Evolutionary conservation across 129 eudicot species (phyloP).

Genomic region (Kitagawia praeruptora): DNA sequence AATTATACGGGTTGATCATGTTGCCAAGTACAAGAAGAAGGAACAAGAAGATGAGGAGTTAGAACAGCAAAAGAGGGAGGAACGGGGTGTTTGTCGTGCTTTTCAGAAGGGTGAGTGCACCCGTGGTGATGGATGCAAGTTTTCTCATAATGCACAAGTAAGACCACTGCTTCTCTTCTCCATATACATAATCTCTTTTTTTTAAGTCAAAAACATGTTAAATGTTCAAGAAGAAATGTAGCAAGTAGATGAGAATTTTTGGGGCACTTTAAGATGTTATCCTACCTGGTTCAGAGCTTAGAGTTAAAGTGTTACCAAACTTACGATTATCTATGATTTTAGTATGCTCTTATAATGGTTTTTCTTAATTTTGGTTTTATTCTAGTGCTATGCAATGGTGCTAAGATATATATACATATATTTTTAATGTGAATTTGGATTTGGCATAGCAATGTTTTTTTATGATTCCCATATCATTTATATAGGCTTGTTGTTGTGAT

Average conservation of each 20-base stretch:
- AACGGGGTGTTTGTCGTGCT: constrained; percentile 91
- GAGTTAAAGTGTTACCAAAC: too few species aligned
- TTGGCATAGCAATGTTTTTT: background rate
- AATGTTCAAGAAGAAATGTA: background rate
- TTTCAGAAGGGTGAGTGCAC: constrained; percentile 88
- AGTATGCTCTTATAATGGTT: background rate
- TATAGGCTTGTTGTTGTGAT: background rate
- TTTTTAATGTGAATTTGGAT: background rate
- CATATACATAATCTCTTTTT: background rate
- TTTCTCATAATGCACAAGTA: constrained; percentile 89
- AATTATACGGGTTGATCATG: constrained; percentile 86
- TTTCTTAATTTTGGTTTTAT: background rate
- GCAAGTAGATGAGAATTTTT: too few species aligned
- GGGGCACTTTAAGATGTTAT: too few species aligned
- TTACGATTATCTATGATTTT: too few species aligned
- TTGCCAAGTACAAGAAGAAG: constrained; percentile 69
- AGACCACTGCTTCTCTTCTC: constrained; percentile 1
- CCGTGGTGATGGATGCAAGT: constrained; percentile 84
- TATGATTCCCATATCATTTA: background rate
- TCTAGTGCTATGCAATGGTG: too few species aligned
- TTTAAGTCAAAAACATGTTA: background rate
- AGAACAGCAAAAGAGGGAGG: constrained; percentile 71
- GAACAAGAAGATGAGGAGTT: constrained; percentile 90
- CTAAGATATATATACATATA: too few species aligned
- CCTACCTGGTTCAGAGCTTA: too few species aligned